A percentile compares a stretch with the other conserved stretches of the same genome.
Evolutionary conservation across 2,329 filamentous ascomycete genomes (phyloP).

Genomic region (Paecilomyces fulvus): DNA sequence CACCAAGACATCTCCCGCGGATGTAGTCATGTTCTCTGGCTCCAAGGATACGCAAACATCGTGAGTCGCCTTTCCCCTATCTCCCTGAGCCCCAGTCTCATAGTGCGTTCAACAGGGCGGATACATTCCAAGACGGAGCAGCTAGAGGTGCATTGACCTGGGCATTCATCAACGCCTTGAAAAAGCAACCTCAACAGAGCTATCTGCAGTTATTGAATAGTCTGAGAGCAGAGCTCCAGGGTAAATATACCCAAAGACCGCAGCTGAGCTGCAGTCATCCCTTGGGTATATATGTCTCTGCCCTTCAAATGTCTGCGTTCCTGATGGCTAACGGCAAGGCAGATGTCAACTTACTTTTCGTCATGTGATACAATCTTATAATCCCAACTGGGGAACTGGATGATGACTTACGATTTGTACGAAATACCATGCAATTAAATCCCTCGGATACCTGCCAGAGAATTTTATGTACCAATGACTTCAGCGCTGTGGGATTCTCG

Average conservation of each 20-base stretch:
- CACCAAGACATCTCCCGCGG: constrained; percentile 88
- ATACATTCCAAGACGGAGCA: constrained; percentile 79
- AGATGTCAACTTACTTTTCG: constrained; percentile 59
- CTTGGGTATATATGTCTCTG: constrained; percentile 57
- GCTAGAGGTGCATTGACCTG: constrained; percentile 96
- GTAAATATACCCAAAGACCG: constrained; percentile 89
- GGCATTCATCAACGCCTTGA: constrained; percentile 84
- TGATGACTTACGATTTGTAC: background rate
- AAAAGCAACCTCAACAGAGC: constrained; percentile 86
- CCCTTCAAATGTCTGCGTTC: constrained; percentile 3
- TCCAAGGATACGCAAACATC: constrained; percentile 88
- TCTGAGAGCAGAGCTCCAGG: constrained; percentile 78
- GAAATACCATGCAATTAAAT: background rate
- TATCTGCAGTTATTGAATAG: constrained; percentile 92
- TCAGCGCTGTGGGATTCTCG: background rate
- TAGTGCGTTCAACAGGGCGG: constrained; percentile 51
- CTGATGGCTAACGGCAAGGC: constrained; percentile 5
- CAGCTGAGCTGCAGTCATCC: constrained; percentile 96
- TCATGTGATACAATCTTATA: constrained; percentile 44
- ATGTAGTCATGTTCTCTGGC: constrained; percentile 96
- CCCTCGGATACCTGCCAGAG: background rate
- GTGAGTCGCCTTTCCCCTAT: constrained; percentile 15
- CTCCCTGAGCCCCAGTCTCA: background rate
- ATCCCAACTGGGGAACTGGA: background rate
- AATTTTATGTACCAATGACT: background rate